These are phyloP conservation scores for Tuber aestivum DNA, from an alignment of 495 filamentous ascomycete genomes.

Conservation along the genomic window DNA sequence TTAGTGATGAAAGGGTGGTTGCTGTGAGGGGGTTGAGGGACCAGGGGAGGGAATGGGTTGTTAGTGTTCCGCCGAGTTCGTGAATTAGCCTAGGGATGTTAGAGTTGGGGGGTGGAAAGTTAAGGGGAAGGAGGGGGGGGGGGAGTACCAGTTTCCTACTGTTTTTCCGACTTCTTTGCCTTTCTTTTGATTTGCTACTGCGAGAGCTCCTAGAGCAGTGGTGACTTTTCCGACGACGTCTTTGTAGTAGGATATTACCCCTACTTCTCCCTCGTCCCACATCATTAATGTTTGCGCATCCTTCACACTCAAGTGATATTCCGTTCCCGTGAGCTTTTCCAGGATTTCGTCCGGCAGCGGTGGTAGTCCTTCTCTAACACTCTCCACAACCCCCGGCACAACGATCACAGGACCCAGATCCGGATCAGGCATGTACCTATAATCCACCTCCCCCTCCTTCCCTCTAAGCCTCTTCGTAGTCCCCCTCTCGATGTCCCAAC, in stretches of 20 bases:
- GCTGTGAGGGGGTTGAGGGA: slow-evolving; percentile 40
- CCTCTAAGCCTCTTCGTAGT: slow-evolving; percentile 71
- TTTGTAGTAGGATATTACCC: slow-evolving; percentile 76
- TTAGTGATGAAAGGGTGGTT: not conserved
- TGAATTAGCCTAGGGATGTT: slow-evolving; percentile 60
- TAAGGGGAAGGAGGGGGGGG: slow-evolving; percentile 38
- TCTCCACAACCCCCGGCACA: slow-evolving; percentile 59
- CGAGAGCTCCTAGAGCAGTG: not conserved
- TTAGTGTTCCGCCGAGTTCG: slow-evolving; percentile 72
- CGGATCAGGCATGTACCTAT: slow-evolving; percentile 97
- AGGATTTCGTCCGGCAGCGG: slow-evolving; percentile 64
- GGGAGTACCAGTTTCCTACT: slow-evolving; percentile 40
- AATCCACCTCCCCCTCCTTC: slow-evolving; percentile 96
- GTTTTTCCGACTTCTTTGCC: slow-evolving; percentile 27
- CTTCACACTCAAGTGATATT: slow-evolving; percentile 66
- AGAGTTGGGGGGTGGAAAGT: slow-evolving; percentile 53
- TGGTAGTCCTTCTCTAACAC: slow-evolving; percentile 58
- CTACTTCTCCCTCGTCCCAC: slow-evolving; percentile 58
- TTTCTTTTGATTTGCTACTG: slow-evolving; percentile 24
- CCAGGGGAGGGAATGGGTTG: slow-evolving; percentile 53
- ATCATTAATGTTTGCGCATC: slow-evolving; percentile 77
- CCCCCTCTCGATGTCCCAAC: slow-evolving; percentile 78
- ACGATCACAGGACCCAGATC: slow-evolving; percentile 78
- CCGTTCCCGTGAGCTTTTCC: slow-evolving; percentile 50
- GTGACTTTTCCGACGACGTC: slow-evolving; percentile 54